Base-by-base conservation (phyloP, 225 moss, liverwort and hornwort genomes). In the Polytrichum formosum region DNA sequence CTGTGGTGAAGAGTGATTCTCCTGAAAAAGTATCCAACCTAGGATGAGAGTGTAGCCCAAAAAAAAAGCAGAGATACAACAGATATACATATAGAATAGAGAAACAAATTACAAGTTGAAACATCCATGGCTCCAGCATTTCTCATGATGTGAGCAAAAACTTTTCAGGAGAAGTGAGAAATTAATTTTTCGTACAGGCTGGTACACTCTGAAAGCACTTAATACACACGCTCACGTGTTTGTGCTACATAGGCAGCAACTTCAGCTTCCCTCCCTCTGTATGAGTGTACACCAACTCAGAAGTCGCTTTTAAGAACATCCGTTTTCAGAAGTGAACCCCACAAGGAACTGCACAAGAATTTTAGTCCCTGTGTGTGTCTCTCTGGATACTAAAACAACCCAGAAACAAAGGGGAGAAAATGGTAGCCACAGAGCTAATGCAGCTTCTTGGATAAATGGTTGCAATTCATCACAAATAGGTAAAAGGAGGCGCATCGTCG, bases 201-300 rank as follows among this genome's bases (percentile, higher is more conserved):
- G 22, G 17, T 63, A 8, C 17, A 63, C 62, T 63, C 62, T 26
- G 26, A 63, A 63, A 26, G 62, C 62, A 23, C 62, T 63, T 5
- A 63, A 23, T 63, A 63, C 26, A 63, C 62, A 63, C 23, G 10
- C 62, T 63, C 62, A 63, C 62, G 26, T 63, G 62, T 63, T 9
- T 63, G 62, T 63, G 62, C 62, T 63, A 63, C 62, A 26, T 63
- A 26, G 27, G 26, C 62, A 26, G 26, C 62, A 63, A 63, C 62
- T 63, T 63, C 62, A 63, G 62, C 27, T 63, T 46, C 46, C 46
- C 62, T 26, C 62, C 62, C 62, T 28, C 13, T 18, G 16, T 26
- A 63, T 26, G 62, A 59, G 59, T 23, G 62, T 16, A 26, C 17
- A 4, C 62, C 26, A 26, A 62, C 62, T 26, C 62, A 19, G 28